These are phyloP conservation scores for Aspergillus sp. DNA, from an alignment of 2,329 filamentous ascomycete genomes.

Conservation along the genomic window DNA sequence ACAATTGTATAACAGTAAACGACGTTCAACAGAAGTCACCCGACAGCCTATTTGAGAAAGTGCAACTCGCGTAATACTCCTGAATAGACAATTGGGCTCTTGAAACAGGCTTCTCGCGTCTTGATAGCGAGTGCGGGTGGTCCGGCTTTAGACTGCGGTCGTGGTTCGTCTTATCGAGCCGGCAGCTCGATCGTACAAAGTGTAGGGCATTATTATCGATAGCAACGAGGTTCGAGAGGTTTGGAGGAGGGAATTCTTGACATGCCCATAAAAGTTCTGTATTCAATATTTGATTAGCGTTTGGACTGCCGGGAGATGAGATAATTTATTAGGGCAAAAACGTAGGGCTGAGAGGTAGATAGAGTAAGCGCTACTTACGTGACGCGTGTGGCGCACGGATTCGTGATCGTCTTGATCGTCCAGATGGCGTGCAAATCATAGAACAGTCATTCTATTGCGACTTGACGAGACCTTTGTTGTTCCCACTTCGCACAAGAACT, in stretches of 20 bases:
- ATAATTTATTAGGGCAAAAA: not conserved
- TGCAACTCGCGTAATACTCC: not conserved
- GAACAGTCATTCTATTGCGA: not conserved
- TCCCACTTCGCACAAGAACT: not conserved
- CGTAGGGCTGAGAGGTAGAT: not conserved
- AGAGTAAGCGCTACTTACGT: not conserved
- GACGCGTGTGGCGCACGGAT: not conserved
- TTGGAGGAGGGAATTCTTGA: not conserved
- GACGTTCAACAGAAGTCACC: not conserved
- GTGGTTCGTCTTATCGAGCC: not conserved
- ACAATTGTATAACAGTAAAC: not conserved
- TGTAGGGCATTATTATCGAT: not conserved
- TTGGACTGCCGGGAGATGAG: not conserved
- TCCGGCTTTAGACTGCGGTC: not conserved
- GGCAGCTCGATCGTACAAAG: not conserved
- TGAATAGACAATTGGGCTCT: not conserved
- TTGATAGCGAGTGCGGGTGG: not conserved
- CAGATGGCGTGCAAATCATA: not conserved
- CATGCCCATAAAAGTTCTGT: not conserved
- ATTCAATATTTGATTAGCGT: not conserved
- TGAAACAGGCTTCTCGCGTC: not conserved
- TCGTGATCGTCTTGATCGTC: not conserved
- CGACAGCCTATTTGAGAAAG: not conserved
- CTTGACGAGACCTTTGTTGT: not conserved
- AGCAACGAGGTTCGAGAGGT: not conserved